phyloP scores from a whole-genome alignment of 2,329 filamentous ascomycete species.

The Colletotrichum sidae region DNA sequence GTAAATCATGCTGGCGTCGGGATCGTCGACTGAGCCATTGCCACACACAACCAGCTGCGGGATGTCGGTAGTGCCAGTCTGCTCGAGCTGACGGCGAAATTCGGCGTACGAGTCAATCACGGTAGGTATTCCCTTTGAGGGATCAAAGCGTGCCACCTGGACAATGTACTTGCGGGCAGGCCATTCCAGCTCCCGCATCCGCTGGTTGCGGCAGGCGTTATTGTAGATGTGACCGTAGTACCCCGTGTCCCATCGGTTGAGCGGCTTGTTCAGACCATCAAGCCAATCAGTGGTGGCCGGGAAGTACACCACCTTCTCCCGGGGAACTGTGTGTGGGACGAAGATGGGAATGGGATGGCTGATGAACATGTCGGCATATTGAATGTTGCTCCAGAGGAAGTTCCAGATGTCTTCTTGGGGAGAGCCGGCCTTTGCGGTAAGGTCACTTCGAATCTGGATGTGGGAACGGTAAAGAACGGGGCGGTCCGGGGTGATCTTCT shows the following conservation, averaged over 20 bases:
- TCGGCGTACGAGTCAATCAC: conserved; percentile 81
- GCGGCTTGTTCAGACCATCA: conserved; percentile 82
- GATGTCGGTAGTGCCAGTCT: conserved; percentile 60
- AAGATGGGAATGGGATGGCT: conserved; percentile 83
- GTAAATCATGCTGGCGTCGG: conserved; percentile 78
- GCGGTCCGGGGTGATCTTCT: conserved; percentile 75
- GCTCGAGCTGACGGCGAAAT: conserved; percentile 72
- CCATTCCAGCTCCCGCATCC: conserved; percentile 70
- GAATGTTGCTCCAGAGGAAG: conserved; percentile 79
- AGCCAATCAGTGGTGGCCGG: conserved; percentile 88
- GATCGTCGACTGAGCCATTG: conserved; percentile 84
- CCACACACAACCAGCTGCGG: conserved; percentile 84
- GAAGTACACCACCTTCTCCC: conserved; percentile 77
- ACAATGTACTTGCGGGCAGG: conserved; percentile 77
- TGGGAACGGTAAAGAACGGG: conserved; percentile 86
- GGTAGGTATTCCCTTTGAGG: conserved; percentile 83
- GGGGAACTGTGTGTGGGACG: conserved; percentile 76
- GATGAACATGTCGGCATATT: conserved; percentile 81
- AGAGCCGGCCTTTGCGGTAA: conserved; percentile 70
- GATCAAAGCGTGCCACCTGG: conserved; percentile 86
- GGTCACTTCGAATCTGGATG: conserved; percentile 83
- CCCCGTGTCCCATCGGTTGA: conserved; percentile 76
- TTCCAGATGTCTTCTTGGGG: conserved; percentile 81
- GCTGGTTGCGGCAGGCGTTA: conserved; percentile 66
- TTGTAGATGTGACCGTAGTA: conserved; percentile 84